Percentiles rank a stretch among this genome's conserved stretches.
phyloP scores from a whole-genome alignment of 306 rosid genomes.

The Neltuma alba region DNA sequence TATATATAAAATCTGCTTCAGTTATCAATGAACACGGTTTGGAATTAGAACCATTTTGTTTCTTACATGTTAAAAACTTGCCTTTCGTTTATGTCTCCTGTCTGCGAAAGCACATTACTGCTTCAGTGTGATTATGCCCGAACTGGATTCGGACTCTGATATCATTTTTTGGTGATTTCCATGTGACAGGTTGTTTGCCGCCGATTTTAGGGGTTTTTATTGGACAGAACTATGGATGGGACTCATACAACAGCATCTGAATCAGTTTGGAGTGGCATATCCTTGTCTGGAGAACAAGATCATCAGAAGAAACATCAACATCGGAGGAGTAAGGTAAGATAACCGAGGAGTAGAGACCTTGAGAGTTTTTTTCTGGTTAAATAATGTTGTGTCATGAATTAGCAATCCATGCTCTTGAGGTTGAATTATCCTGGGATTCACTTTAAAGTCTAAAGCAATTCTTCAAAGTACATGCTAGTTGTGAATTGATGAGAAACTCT shows the following conservation, averaged over 20 bases:
- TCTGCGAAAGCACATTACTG: background rate
- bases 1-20: background rate
- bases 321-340: conserved; percentile 44
- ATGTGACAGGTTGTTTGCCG: background rate
- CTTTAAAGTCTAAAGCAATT: background rate
- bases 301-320: conserved; percentile 41
- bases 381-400: background rate
- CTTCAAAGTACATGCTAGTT: background rate
- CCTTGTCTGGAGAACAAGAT: conserved; percentile 49
- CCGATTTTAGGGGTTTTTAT: background rate
- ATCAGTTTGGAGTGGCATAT: conserved; percentile 35
- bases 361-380: background rate
- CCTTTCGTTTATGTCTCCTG: background rate
- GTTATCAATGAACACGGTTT: background rate
- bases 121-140: background rate
- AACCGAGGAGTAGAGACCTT: background rate
- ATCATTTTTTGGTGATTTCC: background rate
- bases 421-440: background rate
- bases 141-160: background rate
- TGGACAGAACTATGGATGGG: conserved; percentile 45
- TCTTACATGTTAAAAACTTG: background rate
- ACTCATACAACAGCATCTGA: conserved; percentile 52
- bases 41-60: background rate
- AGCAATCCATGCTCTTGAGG: background rate
- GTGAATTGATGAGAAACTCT: background rate